These are phyloP conservation scores for Excoecaria cochinchinensis DNA, from an alignment of 345 rosid genomes.

Conservation along the genomic window DNA sequence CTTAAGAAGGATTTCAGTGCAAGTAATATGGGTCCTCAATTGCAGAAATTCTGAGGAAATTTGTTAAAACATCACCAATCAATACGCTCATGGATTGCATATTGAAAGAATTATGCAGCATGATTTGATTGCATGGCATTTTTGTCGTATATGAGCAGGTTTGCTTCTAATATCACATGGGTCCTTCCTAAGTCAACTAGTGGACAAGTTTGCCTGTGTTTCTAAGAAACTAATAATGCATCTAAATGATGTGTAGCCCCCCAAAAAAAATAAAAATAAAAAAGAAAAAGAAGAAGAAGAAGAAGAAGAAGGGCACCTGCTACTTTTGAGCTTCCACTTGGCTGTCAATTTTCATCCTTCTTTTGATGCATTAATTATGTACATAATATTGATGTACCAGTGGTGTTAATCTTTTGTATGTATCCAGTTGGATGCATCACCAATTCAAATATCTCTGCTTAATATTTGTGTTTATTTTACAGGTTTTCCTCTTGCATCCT, in stretches of 20 bases:
- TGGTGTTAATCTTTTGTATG: background rate
- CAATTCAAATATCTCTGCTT: slow-evolving; percentile 6
- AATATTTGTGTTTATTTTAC: slow-evolving; percentile 20
- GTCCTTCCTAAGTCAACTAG: background rate
- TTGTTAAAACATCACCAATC: background rate
- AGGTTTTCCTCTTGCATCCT: slow-evolving; percentile 75
- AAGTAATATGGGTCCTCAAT: background rate
- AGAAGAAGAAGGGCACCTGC: background rate
- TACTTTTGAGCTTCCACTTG: background rate
- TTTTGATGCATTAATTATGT: background rate
- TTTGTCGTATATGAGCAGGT: background rate
- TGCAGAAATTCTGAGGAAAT: slow-evolving; percentile 2
- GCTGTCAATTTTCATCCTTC: background rate
- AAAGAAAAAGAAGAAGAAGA: background rate
- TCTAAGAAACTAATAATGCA: background rate
- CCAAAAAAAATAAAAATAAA: no score
- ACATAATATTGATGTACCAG: background rate
- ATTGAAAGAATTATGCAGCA: background rate
- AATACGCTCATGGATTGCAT: no score
- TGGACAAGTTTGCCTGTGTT: background rate
- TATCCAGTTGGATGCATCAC: background rate
- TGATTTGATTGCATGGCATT: background rate
- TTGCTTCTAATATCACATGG: background rate
- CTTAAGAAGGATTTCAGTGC: background rate
- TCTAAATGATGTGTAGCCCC: background rate